phyloP scores from a whole-genome alignment of 352 stramenopile species.

The Pythium plurisporium region DNA sequence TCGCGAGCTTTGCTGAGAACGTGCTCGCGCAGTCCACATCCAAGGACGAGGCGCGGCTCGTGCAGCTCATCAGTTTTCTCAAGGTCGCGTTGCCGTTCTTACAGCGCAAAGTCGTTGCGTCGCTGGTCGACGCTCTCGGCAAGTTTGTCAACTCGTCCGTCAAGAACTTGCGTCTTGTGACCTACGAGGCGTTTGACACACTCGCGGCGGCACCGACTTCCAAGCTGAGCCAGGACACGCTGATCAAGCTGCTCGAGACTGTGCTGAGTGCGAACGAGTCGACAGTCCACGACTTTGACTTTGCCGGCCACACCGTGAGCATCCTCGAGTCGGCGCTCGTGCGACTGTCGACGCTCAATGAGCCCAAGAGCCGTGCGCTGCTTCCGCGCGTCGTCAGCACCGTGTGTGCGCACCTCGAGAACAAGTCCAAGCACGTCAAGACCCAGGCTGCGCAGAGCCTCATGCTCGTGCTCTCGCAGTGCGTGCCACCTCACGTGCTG shows the following conservation, averaged over 20 bases:
- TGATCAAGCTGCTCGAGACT: constrained; percentile 54
- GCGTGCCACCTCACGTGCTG: constrained; percentile 42
- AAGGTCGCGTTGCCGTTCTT: constrained; percentile 72
- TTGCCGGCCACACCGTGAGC: constrained; percentile 61
- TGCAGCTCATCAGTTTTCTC: constrained; percentile 79
- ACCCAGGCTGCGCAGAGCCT: constrained; percentile 59
- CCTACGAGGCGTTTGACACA: constrained; percentile 66
- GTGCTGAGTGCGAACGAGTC: constrained; percentile 61
- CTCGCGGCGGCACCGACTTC: constrained; percentile 47
- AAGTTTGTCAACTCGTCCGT: constrained; percentile 73
- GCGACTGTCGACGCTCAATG: constrained; percentile 57
- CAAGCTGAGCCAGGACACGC: constrained; percentile 60
- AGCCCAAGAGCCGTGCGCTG: constrained; percentile 51
- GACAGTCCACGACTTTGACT: constrained; percentile 52
- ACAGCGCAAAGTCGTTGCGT: constrained; percentile 76
- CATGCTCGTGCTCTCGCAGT: constrained; percentile 59
- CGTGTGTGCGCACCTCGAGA: constrained; percentile 75
- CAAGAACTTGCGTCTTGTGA: constrained; percentile 75
- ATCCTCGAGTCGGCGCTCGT: constrained; percentile 61
- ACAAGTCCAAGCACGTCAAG: constrained; percentile 47
- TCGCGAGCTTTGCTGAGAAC: constrained; percentile 83
- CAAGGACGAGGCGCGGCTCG: constrained; percentile 71
- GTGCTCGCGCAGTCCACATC: constrained; percentile 55
- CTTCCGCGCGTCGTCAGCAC: constrained; percentile 71
- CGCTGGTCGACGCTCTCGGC: constrained; percentile 62